Base-by-base conservation (phyloP, 1,284 basidiomycete species). In the Hemileia vastatrix region DNA sequence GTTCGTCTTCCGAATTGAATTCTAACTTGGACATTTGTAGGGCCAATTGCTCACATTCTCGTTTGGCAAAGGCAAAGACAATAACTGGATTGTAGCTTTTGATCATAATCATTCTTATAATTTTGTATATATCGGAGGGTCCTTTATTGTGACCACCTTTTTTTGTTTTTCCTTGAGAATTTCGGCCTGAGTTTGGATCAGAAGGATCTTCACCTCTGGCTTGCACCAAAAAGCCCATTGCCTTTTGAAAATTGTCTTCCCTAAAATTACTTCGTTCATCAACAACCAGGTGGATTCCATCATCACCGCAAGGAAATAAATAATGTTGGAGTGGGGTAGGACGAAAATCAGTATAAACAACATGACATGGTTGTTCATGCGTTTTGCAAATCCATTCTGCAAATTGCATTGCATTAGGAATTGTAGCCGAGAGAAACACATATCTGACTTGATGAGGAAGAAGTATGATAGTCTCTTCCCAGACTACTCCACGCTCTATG, bases 391-490 rank as follows among this genome's bases (percentile, higher is more conserved):
- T 92, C 95, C 95, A 99, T 76, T 96, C 90, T 44, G 94, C 92
- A 70, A 99, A 99, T 76, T 99, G 91, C 90, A 96, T 95, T 6
- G 95, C 93, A 78, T 99, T 98, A 43, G 95, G 95, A 65, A 99
- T 98, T 24, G 95, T 99, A 59, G 95, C 94, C n/a, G 95, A 99
- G 43, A 98, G 85, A 79, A 99, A 98, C 66, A 98, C 95, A 75
- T 96, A 95, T 77, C 88, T 91, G 64, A 98, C 94, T 23, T 85
- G 86, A 76, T 96, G 90, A 2, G 95, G 94, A 6, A 99, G 83
- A 0, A 99, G 83, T 69, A 98, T 98, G 76, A 98, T 96, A 0
- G 95, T 97, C 70, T 83, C 83, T 72, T 83, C 82, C 81, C 82
- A 83, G 13, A 83, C 82, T 23, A 83, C 82, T 65, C 82, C 82